Conservation (phyloP, 768 basidiomycete species). For the Pluteus cervinus region DNA sequence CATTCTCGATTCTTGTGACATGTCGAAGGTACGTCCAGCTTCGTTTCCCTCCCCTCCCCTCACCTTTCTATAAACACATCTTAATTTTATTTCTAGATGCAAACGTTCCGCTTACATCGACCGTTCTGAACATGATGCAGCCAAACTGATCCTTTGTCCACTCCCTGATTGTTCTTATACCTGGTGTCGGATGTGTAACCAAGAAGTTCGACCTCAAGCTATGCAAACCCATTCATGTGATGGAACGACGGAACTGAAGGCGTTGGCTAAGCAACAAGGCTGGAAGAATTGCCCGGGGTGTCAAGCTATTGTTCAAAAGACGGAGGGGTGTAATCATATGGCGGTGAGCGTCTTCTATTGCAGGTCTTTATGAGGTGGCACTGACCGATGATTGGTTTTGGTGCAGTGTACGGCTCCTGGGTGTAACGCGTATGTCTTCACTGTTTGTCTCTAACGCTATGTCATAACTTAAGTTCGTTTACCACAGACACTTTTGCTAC, state of each 20-base stretch:
- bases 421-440: no score
- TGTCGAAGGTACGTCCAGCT: constrained; percentile 4
- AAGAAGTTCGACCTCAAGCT: constrained; percentile 9
- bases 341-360: no score
- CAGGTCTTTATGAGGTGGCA: no score
- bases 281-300: constrained; percentile 6
- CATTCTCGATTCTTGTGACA: constrained; percentile 5
- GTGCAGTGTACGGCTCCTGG: no score
- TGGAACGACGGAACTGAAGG: constrained; percentile 15
- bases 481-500: no score
- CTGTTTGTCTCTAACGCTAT: no score
- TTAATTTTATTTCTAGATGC: constrained; percentile 11
- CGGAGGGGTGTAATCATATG: constrained; percentile 6
- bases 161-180: constrained; percentile 13
- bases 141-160: constrained; percentile 16
- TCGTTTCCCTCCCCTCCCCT: no score
- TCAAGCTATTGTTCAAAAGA: constrained; percentile 6
- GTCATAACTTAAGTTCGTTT: no score
- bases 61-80: no score
- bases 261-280: neutral
- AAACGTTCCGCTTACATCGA: constrained; percentile 16
- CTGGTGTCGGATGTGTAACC: constrained; percentile 19
- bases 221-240: constrained; percentile 17
- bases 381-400: no score
- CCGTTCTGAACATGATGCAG: constrained; percentile 15